Evolutionary conservation across 371 early-diverging fungal species (phyloP), one percentile per base, ranked within the genome.

Genomic region (Mortierella polycephala): DNA sequence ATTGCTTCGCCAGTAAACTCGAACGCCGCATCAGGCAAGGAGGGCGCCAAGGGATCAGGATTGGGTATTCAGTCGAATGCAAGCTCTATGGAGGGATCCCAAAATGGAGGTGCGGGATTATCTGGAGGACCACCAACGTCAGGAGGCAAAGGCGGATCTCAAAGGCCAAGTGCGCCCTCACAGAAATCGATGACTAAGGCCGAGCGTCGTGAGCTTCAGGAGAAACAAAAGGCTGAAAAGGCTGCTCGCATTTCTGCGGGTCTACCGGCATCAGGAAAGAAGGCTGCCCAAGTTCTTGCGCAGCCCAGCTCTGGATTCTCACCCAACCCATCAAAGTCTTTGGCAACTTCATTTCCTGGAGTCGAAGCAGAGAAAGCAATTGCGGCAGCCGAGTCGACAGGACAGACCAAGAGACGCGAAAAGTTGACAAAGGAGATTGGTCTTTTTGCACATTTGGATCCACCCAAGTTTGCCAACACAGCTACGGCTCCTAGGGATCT

Each of bases 171-270:
- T 18, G 70, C 70, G 0, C 80, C 80, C n/a, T 79, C 80, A 30
- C 80, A 79, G 60, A 79, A 79, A 46, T 69, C 73, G 7, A 92
- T 95, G 95, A 93, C 95, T 41, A 97, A 95, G 73, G 95, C 95
- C 16, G 96, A 97, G 85, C 89, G 96, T 61, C 89, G 96, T 41
- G 97, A 90, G 10, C 70, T 92, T 60, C 92, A 93, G 82, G 95
- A 95, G 67, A 85, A 87, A 59, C 93, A 95, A 77, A 86, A 92
- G 37, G 89, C 89, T 9, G 94, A 90, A 75, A 88, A 95, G 83
- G 85, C 85, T 52, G 86, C 84, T n/a, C 85, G 87, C 21, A 46
- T 82, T 11, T 86, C 86, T 18, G 84, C 86, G 51, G 88, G 86
- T 16, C 66, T 69, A 13, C 69, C 80, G 62, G 63, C 85, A 65